phyloP scores from a whole-genome alignment of 495 filamentous ascomycete species.

The Penicillium chermesinum region DNA sequence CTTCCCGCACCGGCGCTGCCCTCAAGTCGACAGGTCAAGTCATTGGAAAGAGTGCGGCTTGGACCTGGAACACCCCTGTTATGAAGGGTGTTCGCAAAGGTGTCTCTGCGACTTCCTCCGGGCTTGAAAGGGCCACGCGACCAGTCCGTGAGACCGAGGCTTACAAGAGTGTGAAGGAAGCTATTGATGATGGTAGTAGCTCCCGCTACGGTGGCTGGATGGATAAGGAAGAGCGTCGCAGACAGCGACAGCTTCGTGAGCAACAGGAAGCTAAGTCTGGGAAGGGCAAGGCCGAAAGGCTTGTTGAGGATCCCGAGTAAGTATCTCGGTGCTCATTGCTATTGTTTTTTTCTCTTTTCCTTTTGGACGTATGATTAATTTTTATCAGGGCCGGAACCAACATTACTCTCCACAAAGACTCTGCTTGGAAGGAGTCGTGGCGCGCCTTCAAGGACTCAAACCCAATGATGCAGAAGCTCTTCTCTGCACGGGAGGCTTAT shows the following conservation, averaged over 20 bases:
- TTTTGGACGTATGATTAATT: constrained; percentile 18
- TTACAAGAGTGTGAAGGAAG: constrained; percentile 89
- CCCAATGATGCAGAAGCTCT: constrained; percentile 82
- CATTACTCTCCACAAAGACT: constrained; percentile 92
- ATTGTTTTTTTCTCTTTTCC: background rate
- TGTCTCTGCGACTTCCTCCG: constrained; percentile 76
- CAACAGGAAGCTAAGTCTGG: constrained; percentile 51
- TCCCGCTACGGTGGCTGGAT: constrained; percentile 93
- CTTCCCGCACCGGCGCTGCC: constrained; percentile 66
- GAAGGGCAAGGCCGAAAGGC: constrained; percentile 45
- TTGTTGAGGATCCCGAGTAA: constrained; percentile 83
- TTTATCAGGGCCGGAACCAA: constrained; percentile 80
- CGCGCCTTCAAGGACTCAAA: constrained; percentile 82
- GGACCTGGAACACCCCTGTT: constrained; percentile 94
- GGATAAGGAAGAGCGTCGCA: constrained; percentile 88
- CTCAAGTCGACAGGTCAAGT: constrained; percentile 79
- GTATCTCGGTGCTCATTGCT: too few species aligned
- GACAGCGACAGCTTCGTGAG: constrained; percentile 68
- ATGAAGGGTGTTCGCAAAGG: constrained; percentile 89
- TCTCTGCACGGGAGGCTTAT: constrained; percentile 76
- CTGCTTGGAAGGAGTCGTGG: constrained; percentile 95
- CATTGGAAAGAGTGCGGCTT: constrained; percentile 82
- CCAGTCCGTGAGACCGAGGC: constrained; percentile 91
- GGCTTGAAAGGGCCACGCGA: constrained; percentile 85
- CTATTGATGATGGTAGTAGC: constrained; percentile 95